Conservation (phyloP, 192 early-diverging fungal species). For the Backusella tuberculispora region DNA sequence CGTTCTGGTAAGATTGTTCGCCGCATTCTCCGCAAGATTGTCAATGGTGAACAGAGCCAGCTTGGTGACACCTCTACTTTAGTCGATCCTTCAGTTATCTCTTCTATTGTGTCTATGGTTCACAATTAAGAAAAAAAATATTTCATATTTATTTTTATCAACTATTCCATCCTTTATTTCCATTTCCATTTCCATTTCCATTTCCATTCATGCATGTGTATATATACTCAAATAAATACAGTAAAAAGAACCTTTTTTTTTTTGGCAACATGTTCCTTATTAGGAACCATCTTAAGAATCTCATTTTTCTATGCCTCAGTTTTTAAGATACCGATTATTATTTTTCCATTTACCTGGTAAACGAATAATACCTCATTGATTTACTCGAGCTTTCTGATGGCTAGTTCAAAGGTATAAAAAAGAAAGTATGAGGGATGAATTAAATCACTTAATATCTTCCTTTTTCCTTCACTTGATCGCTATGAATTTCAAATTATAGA, state of each 20-base stretch:
- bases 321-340: background rate
- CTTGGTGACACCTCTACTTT: slow-evolving; percentile 89
- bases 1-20: slow-evolving; percentile 95
- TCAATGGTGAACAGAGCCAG: slow-evolving; percentile 77
- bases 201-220: background rate
- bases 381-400: background rate
- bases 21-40: slow-evolving; percentile 90
- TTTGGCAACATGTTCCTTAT: background rate
- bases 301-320: background rate
- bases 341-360: slow-evolving; percentile 1
- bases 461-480: background rate
- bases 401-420: background rate
- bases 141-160: background rate
- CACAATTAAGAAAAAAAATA: slow-evolving; percentile 3
- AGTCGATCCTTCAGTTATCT: slow-evolving; percentile 65
- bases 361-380: background rate
- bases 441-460: background rate
- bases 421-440: background rate
- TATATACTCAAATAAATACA: background rate
- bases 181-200: background rate
- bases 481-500: background rate
- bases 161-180: background rate
- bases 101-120: slow-evolving; percentile 19
- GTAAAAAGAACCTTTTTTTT: background rate
- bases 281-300: background rate